Evolutionary conservation across 768 basidiomycete genomes (phyloP).

Genomic region (Fistulinella prunicolor): DNA sequence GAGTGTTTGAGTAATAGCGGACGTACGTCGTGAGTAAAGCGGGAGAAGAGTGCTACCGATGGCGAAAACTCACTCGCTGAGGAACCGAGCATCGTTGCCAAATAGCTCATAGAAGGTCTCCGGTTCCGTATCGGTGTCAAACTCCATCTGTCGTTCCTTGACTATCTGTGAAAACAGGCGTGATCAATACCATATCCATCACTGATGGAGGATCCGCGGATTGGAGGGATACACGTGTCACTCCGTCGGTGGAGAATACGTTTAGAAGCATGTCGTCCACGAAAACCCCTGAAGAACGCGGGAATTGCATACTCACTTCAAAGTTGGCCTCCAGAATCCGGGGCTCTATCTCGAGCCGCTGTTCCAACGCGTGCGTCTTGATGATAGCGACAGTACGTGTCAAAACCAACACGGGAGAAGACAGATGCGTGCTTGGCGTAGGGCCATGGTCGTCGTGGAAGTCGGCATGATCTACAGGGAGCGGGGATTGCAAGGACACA

Average conservation of each 20-base stretch:
- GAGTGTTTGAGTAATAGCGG: constrained; percentile 2
- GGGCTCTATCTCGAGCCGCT: constrained; percentile 78
- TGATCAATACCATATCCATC: constrained; percentile 13
- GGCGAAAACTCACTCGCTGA: constrained; percentile 64
- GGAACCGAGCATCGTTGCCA: constrained; percentile 68
- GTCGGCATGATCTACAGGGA: constrained; percentile 15
- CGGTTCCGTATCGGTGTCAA: constrained; percentile 79
- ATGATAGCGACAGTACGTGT: constrained; percentile 82
- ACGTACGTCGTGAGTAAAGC: constrained; percentile 6
- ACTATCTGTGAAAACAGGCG: constrained; percentile 52
- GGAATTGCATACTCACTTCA: constrained; percentile 50
- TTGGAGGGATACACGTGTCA: constrained; percentile 5
- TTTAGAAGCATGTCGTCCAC: not conserved
- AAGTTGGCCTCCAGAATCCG: constrained; percentile 78
- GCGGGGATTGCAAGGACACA: constrained; percentile 10
- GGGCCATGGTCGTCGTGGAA: constrained; percentile 14
- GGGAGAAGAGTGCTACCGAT: not conserved
- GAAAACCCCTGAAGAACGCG: constrained; percentile 6
- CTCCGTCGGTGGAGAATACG: constrained; percentile 1
- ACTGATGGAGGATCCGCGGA: constrained; percentile 16
- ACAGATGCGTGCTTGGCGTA: not conserved
- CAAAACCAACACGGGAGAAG: constrained; percentile 11
- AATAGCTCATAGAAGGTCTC: constrained; percentile 78
- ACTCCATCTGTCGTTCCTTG: constrained; percentile 88
- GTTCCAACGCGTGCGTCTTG: constrained; percentile 70